Percentiles rank a stretch among this genome's conserved stretches.
These are phyloP conservation scores for Penicillium arizonense DNA, from an alignment of 495 filamentous ascomycete genomes.

Conservation along the genomic window DNA sequence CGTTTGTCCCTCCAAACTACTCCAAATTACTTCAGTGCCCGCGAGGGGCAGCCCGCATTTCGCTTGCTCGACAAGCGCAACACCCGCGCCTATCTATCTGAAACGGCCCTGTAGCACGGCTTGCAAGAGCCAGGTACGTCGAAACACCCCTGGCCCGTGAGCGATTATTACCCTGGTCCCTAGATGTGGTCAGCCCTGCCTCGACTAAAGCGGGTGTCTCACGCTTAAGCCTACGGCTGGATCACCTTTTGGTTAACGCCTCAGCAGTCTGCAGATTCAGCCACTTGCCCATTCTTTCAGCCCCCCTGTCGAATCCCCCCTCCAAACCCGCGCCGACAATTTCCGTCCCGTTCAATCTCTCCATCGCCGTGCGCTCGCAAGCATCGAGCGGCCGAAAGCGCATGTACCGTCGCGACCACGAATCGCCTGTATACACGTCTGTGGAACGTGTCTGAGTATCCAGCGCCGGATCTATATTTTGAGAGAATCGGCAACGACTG, in stretches of 20 bases:
- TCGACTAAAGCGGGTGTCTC: slow-evolving; percentile 13
- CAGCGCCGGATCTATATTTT: neutral
- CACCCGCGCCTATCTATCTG: slow-evolving; percentile 28
- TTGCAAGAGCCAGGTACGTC: slow-evolving; percentile 9
- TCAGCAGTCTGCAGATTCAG: slow-evolving; percentile 18
- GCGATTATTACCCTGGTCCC: slow-evolving; percentile 6
- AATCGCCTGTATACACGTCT: neutral
- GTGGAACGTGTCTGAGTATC: neutral
- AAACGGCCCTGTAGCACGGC: slow-evolving; percentile 20
- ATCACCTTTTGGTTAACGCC: slow-evolving; percentile 10
- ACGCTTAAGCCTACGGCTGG: slow-evolving; percentile 15
- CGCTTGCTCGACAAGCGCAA: slow-evolving; percentile 18
- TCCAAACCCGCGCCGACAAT: slow-evolving; percentile 17
- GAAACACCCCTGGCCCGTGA: slow-evolving; percentile 5
- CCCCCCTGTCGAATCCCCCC: slow-evolving; percentile 25
- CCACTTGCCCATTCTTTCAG: slow-evolving; percentile 20
- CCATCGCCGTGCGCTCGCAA: slow-evolving; percentile 3
- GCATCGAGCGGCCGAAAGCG: neutral
- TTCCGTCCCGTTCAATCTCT: neutral
- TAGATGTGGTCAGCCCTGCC: slow-evolving; percentile 9
- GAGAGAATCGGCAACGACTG: neutral
- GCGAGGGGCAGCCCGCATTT: slow-evolving; percentile 27
- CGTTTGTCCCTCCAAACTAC: neutral
- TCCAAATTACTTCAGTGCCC: slow-evolving; percentile 8
- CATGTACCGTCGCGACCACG: slow-evolving; percentile 7